Conservation (phyloP, 2,329 filamentous ascomycete genomes). For the Orbilia quercus region DNA sequence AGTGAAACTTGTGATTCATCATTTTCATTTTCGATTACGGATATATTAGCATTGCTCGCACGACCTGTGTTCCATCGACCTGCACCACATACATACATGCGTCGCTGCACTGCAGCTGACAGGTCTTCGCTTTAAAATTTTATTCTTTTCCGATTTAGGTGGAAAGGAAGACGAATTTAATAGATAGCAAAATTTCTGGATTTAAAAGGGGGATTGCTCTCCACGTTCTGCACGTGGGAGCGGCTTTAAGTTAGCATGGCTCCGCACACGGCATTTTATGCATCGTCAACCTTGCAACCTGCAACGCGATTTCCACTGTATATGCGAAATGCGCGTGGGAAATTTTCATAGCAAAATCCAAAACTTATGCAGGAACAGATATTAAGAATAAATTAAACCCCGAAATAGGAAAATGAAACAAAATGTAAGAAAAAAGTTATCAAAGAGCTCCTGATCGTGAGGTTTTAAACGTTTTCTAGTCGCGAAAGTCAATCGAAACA, state of each 20-base stretch:
- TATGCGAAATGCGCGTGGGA: neutral
- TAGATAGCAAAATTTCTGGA: too few species aligned
- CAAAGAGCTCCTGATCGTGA: neutral
- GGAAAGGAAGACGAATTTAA: too few species aligned
- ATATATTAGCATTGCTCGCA: neutral
- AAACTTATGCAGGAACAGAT: neutral
- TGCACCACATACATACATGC: slow-evolving; percentile 9
- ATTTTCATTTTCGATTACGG: neutral
- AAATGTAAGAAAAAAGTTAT: neutral
- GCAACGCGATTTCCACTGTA: too few species aligned
- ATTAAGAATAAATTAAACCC: neutral
- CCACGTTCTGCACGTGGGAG: slow-evolving; percentile 6
- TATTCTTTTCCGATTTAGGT: too few species aligned
- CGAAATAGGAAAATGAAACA: slow-evolving; percentile 11
- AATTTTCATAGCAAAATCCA: too few species aligned
- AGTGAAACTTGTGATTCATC: slow-evolving; percentile 1
- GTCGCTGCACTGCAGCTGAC: neutral
- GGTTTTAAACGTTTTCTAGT: too few species aligned
- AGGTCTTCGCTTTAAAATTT: too few species aligned
- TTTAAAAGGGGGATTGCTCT: too few species aligned
- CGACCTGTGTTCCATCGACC: neutral
- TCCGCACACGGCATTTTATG: neutral
- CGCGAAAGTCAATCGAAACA: too few species aligned
- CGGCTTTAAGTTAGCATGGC: neutral
- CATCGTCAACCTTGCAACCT: too few species aligned